Evolutionary conservation across 306 rosid species (phyloP), one percentile per base, ranked within the genome.

Genomic region (Medicago arabica): DNA sequence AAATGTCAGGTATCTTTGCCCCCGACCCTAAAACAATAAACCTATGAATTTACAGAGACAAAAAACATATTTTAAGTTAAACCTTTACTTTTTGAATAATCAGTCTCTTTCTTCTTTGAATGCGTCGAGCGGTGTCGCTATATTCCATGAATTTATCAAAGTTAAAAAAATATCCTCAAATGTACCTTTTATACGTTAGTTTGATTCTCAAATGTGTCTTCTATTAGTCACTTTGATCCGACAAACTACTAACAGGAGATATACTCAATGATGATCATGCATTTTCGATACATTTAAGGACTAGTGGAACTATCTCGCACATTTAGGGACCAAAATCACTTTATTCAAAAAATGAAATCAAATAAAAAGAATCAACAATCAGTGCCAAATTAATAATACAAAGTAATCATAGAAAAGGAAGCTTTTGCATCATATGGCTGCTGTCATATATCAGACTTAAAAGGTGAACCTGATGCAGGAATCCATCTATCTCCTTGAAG

Each of bases 401-500:
- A 61, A 47, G 7, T 38, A 75, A 75, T 40, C 57, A 50, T 0
- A 46, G 57, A 58, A 19, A 9, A 70, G 11, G 63, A 60, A 50
- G 72, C 54, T 16, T 57, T 31, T 79, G 34, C 68, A 49, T 51
- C 73, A 4, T n/a, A 4, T 60, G 70, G 7, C 1, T 64, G 4
- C 49, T 31, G 31, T 92, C 89, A 89, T 10, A 89, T 75, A 67
- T 19, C 31, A 12, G 84, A 43, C 58, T 81, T 79, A 75, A 78
- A 75, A 7, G 92, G 80, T 13, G 86, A 75, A 34, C 71, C 71
- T 4, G 84, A 78, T 4, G 77, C 75, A 4, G 86, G 60, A 75
- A 93, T 86, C 98, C 96, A 93, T 31, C 65, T 69, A 2, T 53
- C 73, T 3, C 93, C 98, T 8, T 80, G 74, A 16, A 91, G 78